Evolutionary conservation across 1,139 yeast species (phyloP).

Genomic region (Scheffersomyces lignicola): DNA sequence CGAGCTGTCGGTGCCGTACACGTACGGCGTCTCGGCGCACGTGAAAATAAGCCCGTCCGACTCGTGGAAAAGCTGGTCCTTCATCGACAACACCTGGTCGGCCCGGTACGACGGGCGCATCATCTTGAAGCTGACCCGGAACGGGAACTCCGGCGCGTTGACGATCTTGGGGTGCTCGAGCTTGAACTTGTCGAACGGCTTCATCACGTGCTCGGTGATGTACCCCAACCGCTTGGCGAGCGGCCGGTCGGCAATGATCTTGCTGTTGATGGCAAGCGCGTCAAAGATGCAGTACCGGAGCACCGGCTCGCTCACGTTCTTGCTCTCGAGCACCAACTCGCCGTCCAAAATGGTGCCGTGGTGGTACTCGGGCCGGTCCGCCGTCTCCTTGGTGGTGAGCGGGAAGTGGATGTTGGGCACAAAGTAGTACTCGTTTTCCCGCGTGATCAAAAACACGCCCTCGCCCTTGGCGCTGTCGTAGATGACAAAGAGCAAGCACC

Average conservation of each 20-base stretch:
- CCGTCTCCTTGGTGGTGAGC: slow-evolving; percentile 43
- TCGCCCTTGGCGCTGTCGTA: slow-evolving; percentile 74
- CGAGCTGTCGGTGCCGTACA: slow-evolving; percentile 82
- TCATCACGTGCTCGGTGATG: slow-evolving; percentile 76
- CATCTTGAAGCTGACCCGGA: slow-evolving; percentile 78
- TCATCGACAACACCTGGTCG: slow-evolving; percentile 68
- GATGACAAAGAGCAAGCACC: slow-evolving; percentile 70
- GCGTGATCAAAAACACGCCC: slow-evolving; percentile 73
- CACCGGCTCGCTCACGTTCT: slow-evolving; percentile 46
- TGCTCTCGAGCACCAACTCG: slow-evolving; percentile 68
- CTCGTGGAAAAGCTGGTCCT: slow-evolving; percentile 78
- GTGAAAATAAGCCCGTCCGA: slow-evolving; percentile 95
- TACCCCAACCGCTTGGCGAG: slow-evolving; percentile 84
- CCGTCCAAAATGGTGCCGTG: slow-evolving; percentile 92
- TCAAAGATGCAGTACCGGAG: slow-evolving; percentile 86
- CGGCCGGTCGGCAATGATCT: slow-evolving; percentile 64
- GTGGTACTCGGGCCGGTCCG: slow-evolving; percentile 59
- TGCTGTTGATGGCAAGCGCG: slow-evolving; percentile 81
- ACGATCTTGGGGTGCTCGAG: slow-evolving; percentile 69
- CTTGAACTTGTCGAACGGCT: slow-evolving; percentile 76
- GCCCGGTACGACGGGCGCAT: slow-evolving; percentile 86
- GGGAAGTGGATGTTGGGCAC: slow-evolving; percentile 89
- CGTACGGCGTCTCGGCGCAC: slow-evolving; percentile 84
- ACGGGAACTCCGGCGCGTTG: slow-evolving; percentile 69
- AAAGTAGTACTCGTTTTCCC: slow-evolving; percentile 83